Evolutionary conservation across 2,329 filamentous ascomycete species (phyloP).

Genomic region (Podosphaera aphanis): DNA sequence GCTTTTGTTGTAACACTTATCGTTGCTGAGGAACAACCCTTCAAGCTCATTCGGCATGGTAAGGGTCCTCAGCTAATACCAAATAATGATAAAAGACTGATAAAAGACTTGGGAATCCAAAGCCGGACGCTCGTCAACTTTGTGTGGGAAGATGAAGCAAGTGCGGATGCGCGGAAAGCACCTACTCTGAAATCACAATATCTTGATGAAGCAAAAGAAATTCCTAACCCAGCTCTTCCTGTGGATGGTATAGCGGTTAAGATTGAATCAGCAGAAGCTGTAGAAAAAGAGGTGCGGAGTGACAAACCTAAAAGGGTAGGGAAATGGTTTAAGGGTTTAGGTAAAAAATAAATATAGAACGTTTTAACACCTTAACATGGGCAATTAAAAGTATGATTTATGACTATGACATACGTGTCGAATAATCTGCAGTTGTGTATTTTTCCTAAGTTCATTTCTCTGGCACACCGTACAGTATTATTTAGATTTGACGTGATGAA

Average conservation of each 20-base stretch:
- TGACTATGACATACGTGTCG: too few relatives aligned
- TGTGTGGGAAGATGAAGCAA: slow-evolving; percentile 43
- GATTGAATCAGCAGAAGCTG: slow-evolving; percentile 11
- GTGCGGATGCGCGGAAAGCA: slow-evolving; percentile 26
- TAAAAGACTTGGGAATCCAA: slow-evolving; percentile 46
- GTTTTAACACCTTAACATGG: neutral
- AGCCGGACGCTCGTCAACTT: slow-evolving; percentile 54
- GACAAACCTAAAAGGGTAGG: slow-evolving; percentile 16
- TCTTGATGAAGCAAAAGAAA: slow-evolving; percentile 36
- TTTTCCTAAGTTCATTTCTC: too few relatives aligned
- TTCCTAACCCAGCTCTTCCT: slow-evolving; percentile 38
- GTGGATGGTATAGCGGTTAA: slow-evolving; percentile 20
- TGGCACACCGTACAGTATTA: too few relatives aligned
- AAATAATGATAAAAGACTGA: slow-evolving; percentile 28
- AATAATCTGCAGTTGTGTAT: too few relatives aligned
- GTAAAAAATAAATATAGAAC: slow-evolving; percentile 35
- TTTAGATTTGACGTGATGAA: too few relatives aligned
- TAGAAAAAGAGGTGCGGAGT: slow-evolving; percentile 12
- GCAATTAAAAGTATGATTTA: too few relatives aligned
- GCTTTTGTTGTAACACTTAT: slow-evolving; percentile 51
- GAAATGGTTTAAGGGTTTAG: slow-evolving; percentile 50
- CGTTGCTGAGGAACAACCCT: slow-evolving; percentile 36
- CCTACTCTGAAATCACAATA: slow-evolving; percentile 21
- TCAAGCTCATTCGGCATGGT: slow-evolving; percentile 30
- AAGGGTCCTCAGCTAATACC: slow-evolving; percentile 17